Evolutionary conservation across 2,329 filamentous ascomycete genomes (phyloP).

Genomic region (Aspergillus fumigatus): DNA sequence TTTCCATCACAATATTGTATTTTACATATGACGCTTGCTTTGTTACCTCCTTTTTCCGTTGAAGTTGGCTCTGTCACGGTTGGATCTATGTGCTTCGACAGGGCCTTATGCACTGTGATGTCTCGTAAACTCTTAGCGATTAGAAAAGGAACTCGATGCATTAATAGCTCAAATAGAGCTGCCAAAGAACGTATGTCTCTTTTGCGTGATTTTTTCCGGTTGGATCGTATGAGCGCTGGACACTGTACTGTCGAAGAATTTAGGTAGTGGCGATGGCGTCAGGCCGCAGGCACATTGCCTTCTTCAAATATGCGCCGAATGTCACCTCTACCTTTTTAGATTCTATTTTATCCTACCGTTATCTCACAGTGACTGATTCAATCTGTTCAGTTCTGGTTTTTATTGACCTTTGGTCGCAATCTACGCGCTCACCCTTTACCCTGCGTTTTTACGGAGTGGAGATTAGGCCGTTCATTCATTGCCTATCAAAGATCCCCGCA

Average conservation of each 20-base stretch:
- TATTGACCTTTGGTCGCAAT: background rate
- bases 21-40: slow-evolving; percentile 18
- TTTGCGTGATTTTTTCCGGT: background rate
- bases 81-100: slow-evolving; percentile 14
- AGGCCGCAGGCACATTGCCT: background rate
- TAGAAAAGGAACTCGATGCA: slow-evolving; percentile 24
- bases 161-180: slow-evolving; percentile 8
- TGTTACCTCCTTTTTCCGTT: slow-evolving; percentile 2
- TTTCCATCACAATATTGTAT: slow-evolving; percentile 22
- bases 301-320: background rate
- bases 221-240: background rate
- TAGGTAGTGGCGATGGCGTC: background rate
- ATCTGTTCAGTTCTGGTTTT: background rate
- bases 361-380: background rate
- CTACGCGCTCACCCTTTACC: background rate
- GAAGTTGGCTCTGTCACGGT: slow-evolving; percentile 10
- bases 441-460: background rate
- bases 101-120: slow-evolving; percentile 13
- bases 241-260: background rate
- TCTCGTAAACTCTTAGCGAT: slow-evolving; percentile 20
- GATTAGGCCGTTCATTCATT: background rate
- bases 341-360: background rate
- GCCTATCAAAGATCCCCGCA: background rate
- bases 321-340: background rate
- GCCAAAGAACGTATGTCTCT: background rate